Percentiles rank a stretch among this genome's conserved stretches.
Evolutionary conservation across 371 early-diverging fungal genomes (phyloP).

Genomic region (Mucor mucedo): DNA sequence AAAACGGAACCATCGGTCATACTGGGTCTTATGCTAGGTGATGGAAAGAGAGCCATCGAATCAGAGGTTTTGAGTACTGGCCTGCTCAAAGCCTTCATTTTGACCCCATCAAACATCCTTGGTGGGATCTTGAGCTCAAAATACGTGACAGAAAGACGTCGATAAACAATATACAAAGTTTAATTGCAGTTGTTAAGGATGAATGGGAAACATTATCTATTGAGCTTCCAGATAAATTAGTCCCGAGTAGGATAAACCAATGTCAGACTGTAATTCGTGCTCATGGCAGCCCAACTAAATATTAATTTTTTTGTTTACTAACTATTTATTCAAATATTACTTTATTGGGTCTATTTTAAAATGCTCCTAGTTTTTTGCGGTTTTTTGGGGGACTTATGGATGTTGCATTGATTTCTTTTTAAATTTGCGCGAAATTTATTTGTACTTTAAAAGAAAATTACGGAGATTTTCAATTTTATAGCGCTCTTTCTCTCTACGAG

Average conservation of each 20-base stretch:
- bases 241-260: not conserved
- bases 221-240: not conserved
- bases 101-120: slow-evolving; percentile 21
- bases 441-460: too few species aligned
- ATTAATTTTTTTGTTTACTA: too few species aligned
- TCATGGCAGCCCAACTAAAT: not conserved
- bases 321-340: too few species aligned
- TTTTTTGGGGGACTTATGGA: too few species aligned
- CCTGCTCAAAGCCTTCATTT: slow-evolving; percentile 26
- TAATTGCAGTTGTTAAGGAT: not conserved
- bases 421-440: too few species aligned
- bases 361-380: too few species aligned
- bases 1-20: slow-evolving; percentile 16
- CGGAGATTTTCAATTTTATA: too few species aligned
- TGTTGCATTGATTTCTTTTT: too few species aligned
- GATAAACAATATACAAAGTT: not conserved
- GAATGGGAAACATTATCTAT: not conserved
- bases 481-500: too few species aligned
- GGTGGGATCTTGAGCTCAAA: not conserved
- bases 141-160: not conserved
- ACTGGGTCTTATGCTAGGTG: slow-evolving; percentile 12
- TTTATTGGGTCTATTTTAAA: too few species aligned
- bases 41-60: slow-evolving; percentile 3
- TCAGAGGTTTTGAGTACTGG: slow-evolving; percentile 20
- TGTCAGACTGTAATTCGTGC: slow-evolving; percentile 7